phyloP scores from a whole-genome alignment of 176 grass and related monocot species.

The Carex cristatella region DNA sequence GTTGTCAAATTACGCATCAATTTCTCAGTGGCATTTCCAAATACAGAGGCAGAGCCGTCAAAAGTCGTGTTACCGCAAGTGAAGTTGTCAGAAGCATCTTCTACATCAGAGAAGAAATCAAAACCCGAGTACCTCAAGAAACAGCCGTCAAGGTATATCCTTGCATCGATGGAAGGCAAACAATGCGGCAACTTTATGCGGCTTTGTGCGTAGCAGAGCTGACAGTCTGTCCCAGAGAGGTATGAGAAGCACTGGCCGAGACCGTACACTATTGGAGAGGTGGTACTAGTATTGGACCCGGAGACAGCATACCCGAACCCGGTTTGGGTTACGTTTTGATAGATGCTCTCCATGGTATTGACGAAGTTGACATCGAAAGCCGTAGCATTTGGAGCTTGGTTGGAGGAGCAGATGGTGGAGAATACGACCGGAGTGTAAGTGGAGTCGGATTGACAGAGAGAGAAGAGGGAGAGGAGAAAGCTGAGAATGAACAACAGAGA shows the following conservation, averaged over 20 bases:
- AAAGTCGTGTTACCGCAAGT: slow-evolving; percentile 43
- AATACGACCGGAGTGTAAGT: slow-evolving; percentile 29
- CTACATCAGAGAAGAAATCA: slow-evolving; percentile 32
- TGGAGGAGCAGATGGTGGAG: slow-evolving; percentile 32
- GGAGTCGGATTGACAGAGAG: not conserved
- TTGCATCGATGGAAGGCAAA: slow-evolving; percentile 41
- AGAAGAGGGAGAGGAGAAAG: not conserved
- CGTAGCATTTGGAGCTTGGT: slow-evolving; percentile 12
- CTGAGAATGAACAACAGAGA: not conserved
- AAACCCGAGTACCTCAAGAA: slow-evolving; percentile 52
- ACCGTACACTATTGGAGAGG: slow-evolving; percentile 30
- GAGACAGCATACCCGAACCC: slow-evolving; percentile 48
- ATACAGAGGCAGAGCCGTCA: not conserved
- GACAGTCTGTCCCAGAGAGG: slow-evolving; percentile 54
- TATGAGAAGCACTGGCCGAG: slow-evolving; percentile 70
- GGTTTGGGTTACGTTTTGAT: slow-evolving; percentile 45
- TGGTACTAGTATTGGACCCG: slow-evolving; percentile 15
- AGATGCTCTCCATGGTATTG: slow-evolving; percentile 47
- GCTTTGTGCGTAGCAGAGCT: slow-evolving; percentile 71
- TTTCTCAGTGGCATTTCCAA: not conserved
- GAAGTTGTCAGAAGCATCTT: slow-evolving; percentile 41
- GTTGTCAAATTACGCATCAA: slow-evolving; percentile 57
- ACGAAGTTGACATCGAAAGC: slow-evolving; percentile 66
- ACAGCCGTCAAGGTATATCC: slow-evolving; percentile 75
- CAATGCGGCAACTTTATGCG: slow-evolving; percentile 67